Evolutionary conservation across 495 filamentous ascomycete genomes (phyloP).

Genomic region (Aspergillus coremiiformis): DNA sequence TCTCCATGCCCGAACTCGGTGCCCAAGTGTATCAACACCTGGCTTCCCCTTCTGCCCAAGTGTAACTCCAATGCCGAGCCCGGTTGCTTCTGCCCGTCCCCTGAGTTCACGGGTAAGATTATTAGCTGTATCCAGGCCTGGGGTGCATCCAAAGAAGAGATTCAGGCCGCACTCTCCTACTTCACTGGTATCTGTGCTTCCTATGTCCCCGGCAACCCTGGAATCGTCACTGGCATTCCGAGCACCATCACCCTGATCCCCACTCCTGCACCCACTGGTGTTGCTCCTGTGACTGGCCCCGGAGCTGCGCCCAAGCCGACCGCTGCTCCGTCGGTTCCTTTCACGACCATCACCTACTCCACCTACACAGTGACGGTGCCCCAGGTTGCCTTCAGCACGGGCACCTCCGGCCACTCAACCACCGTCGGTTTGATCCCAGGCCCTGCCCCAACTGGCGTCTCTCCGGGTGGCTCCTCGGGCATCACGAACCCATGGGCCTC

Average conservation of each 20-base stretch:
- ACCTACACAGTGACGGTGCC: slow-evolving; percentile 64
- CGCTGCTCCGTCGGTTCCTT: slow-evolving; percentile 29
- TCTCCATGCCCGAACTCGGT: slow-evolving; percentile 62
- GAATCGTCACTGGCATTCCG: slow-evolving; percentile 67
- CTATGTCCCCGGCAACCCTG: slow-evolving; percentile 70
- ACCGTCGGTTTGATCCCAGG: slow-evolving; percentile 20
- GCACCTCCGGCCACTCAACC: slow-evolving; percentile 24
- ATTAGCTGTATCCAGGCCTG: slow-evolving; percentile 75
- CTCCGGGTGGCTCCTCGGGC: neutral
- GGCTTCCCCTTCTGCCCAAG: slow-evolving; percentile 57
- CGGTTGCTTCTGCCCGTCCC: slow-evolving; percentile 79
- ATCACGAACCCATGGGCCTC: slow-evolving; percentile 11
- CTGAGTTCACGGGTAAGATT: slow-evolving; percentile 69
- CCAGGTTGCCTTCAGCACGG: slow-evolving; percentile 64
- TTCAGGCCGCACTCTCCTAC: slow-evolving; percentile 68
- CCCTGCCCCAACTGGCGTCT: slow-evolving; percentile 8
- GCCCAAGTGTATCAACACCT: slow-evolving; percentile 90
- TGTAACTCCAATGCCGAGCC: slow-evolving; percentile 81
- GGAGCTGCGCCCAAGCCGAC: slow-evolving; percentile 15
- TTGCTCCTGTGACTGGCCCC: slow-evolving; percentile 27
- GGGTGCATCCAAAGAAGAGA: slow-evolving; percentile 56
- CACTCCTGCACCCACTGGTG: slow-evolving; percentile 17
- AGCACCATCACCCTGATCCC: slow-evolving; percentile 52
- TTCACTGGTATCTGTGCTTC: slow-evolving; percentile 86
- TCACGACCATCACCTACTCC: slow-evolving; percentile 56